phyloP scores from a whole-genome alignment of 2,329 filamentous ascomycete species.

The Monilinia polystroma region DNA sequence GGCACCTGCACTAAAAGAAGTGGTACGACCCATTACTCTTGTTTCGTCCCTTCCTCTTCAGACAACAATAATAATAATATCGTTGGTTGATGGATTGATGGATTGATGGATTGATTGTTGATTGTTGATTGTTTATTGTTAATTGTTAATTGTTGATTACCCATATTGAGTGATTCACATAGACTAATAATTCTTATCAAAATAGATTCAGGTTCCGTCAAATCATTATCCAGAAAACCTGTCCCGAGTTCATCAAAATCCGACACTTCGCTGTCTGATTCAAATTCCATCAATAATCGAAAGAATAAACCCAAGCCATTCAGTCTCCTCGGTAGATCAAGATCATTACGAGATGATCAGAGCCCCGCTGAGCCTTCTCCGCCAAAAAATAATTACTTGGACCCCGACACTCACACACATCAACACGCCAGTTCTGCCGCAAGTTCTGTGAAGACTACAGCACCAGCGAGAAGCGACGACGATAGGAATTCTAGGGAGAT shows the following conservation, averaged over 20 bases:
- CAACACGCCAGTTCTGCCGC: conserved; percentile 40
- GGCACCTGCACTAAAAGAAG: conserved; percentile 32
- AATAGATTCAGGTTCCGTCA: conserved; percentile 34
- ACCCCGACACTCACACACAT: conserved; percentile 39
- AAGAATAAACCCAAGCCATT: conserved; percentile 41
- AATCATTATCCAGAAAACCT: conserved; percentile 35
- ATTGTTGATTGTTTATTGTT: too few species aligned
- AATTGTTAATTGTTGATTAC: background rate
- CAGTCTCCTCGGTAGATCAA: conserved; percentile 43
- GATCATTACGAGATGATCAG: conserved; percentile 46
- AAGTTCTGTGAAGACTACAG: conserved; percentile 54
- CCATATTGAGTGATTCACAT: conserved; percentile 11
- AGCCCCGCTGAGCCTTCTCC: conserved; percentile 28
- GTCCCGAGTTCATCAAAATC: conserved; percentile 36
- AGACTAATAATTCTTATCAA: conserved; percentile 21
- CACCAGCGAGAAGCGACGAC: conserved; percentile 55
- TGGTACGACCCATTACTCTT: conserved; percentile 35
- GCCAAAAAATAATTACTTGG: conserved; percentile 23
- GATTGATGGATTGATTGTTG: too few species aligned
- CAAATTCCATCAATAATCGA: conserved; percentile 25
- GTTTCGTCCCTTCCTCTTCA: conserved; percentile 28
- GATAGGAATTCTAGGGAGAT: conserved; percentile 66
- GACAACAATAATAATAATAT: conserved; percentile 14
- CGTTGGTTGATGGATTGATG: background rate
- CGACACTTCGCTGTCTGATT: conserved; percentile 32